Percentiles rank a stretch among this genome's conserved stretches.
phyloP scores from a whole-genome alignment of 2,329 filamentous ascomycete species.

The Penicillium sp. region DNA sequence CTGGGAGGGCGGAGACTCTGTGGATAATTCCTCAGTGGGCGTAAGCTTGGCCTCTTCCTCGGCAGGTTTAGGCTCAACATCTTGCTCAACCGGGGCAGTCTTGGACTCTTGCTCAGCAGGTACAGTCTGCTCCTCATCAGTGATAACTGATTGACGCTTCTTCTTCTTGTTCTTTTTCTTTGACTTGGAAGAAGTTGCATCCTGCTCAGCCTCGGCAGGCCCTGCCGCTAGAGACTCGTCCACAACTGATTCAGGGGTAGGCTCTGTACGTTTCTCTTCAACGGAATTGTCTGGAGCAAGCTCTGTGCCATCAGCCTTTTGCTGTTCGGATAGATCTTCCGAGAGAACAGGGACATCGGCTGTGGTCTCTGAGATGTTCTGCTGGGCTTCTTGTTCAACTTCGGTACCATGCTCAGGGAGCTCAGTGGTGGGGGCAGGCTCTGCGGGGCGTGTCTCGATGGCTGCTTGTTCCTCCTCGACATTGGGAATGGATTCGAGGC shows the following conservation, averaged over 20 bases:
- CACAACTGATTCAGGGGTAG: not conserved
- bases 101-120: conserved; percentile 5
- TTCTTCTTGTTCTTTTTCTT: conserved; percentile 28
- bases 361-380: not conserved
- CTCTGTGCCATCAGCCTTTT: not conserved
- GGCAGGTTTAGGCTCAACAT: too few relatives aligned
- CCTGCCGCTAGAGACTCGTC: conserved; percentile 2
- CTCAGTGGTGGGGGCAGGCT: conserved; percentile 1
- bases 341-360: not conserved
- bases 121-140: conserved; percentile 2
- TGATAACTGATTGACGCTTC: conserved; percentile 18
- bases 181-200: conserved; percentile 1
- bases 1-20: not conserved
- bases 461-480: not conserved
- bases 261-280: not conserved
- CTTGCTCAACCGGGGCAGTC: not conserved
- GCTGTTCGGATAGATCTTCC: not conserved
- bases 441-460: not conserved
- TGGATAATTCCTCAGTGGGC: not conserved
- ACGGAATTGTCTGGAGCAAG: conserved; percentile 1
- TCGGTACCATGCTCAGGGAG: conserved; percentile 1
- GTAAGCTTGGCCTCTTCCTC: not conserved
- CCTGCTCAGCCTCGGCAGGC: conserved; percentile 1
- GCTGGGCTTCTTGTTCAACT: not conserved
- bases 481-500: not conserved